Evolutionary conservation across 257 asterid species (phyloP), one percentile per base, ranked within the genome.

Genomic region (Orobanche coerulescens): DNA sequence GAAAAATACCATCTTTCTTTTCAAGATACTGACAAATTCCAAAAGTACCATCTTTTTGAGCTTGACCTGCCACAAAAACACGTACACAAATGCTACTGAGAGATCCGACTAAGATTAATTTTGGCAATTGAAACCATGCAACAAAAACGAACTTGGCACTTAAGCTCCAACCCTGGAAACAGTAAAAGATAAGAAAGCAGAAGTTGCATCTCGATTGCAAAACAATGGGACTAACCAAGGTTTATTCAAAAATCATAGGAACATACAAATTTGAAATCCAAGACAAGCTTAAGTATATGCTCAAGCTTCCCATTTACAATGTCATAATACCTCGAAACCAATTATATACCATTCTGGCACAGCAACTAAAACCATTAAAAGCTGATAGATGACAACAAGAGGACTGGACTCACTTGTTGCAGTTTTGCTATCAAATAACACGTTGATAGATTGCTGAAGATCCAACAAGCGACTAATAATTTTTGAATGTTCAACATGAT

Each of bases 1-100:
- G 98, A 72, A 92, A 92, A 63, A 88, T 72, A 60, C 97, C 98
- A 65, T 88, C 97, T 76, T 92, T 92, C 86, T 92, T 92, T 68
- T 92, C 98, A 57, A 92, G 79, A 63, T 74, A 58, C 82, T 88
- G 98, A 61, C 93, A 81, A 75, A 84, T 82, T 66, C 98, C 98
- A 30, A 78, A 49, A 74, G 71, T 50, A 34, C 24, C 72, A 36
- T 79, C 83, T 65, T 66, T 82, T 77, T 78, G 82, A 75, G 81
- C 78, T 67, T 65, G 82, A 65, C 78, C 90, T 86, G 87, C 62
- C 67, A 75, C 19, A 57, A 61, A 25, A 55, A 46, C 39, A 62
- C 19, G 63, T 40, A 59, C 51, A 61, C 66, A 62, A 44, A 64
- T 28, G 10, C 25, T 13, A 19, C 58, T 52, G 49, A 62, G 26